Evolutionary conservation across 371 early-diverging fungal species (phyloP), one percentile per base, ranked within the genome.

Genomic region (Circinella umbellata): DNA sequence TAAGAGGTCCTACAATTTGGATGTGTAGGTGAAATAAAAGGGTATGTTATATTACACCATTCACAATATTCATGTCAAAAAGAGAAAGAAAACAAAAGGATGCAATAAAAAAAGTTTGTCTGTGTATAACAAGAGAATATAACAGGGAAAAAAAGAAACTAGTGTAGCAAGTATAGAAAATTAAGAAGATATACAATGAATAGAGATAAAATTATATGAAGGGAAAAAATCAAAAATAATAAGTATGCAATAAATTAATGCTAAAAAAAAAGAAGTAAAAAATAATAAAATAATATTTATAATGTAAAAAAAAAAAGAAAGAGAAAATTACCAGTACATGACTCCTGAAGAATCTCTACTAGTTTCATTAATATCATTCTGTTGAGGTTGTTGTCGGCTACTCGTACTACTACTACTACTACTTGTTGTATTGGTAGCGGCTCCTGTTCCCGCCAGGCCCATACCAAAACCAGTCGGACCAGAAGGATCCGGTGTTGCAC

Each of bases 331-430:
- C 57, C 57, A 57, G 27, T 57, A 57, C 57, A 57, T 57, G 14
- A 57, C 27, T 4, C 57, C 57, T 27, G 57, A 57, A 34, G 57
- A 27, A 57, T 57, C 57, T 57, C 57, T 57, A 34, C 57, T 34
- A 18, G 51, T 13, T 51, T 51, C n/a, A n/a, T 51, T 51, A n/a
- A 4, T 51, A n/a, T 51, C 42, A 42, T 42, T 42, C 6, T 8
- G 51, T 51, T 51, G 51, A 13, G 8, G 51, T 51, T 13, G 51
- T 51, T 51, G 51, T 51, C n/a, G 8, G 1, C 51, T 14, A 51
- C 51, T 51, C 5, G 17, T 17, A n/a, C 51, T 51, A 51, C 57
- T 57, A 36, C 8, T 57, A n/a, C 27, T 57, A 57, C 57, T 57
- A n/a, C 57, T 57, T 57, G 51, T 51, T 17, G 51, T n/a, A 51